Percentiles rank a stretch among this genome's conserved stretches.
These are phyloP conservation scores for Chenopodium quinoa DNA, from an alignment of 148 eudicot genomes.

Conservation along the genomic window DNA sequence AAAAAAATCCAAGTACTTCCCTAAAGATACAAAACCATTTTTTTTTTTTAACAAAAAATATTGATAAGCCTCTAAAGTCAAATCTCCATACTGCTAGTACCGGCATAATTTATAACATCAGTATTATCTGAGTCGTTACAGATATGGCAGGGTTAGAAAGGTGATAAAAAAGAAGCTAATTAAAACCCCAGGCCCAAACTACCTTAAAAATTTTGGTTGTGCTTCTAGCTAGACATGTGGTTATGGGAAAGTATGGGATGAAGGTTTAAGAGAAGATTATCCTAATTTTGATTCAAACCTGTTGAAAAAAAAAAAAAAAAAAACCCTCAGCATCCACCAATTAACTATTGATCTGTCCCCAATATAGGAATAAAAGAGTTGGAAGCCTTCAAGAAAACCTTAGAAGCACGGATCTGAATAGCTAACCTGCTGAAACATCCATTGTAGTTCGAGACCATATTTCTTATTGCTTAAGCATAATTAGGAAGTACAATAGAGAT, in stretches of 20 bases:
- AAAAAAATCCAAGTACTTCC: neutral
- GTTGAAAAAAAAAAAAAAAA: no score
- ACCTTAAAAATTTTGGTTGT: no score
- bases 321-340: no score
- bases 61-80: neutral
- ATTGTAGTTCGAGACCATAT: neutral
- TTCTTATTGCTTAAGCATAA: neutral
- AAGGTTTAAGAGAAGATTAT: neutral
- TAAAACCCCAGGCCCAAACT: no score
- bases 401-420: slow-evolving; percentile 17
- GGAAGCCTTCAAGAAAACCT: neutral
- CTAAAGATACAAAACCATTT: neutral
- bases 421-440: neutral
- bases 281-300: neutral
- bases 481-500: neutral
- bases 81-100: neutral
- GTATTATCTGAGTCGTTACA: no score
- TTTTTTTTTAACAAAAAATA: neutral
- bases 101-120: neutral
- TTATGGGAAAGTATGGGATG: neutral
- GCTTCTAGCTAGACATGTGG: no score
- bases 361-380: neutral
- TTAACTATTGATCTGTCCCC: neutral
- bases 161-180: neutral
- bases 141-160: no score